Evolutionary conservation across 805 yeast species (phyloP).

Genomic region (Vanderwaltozyma verrucispora): DNA sequence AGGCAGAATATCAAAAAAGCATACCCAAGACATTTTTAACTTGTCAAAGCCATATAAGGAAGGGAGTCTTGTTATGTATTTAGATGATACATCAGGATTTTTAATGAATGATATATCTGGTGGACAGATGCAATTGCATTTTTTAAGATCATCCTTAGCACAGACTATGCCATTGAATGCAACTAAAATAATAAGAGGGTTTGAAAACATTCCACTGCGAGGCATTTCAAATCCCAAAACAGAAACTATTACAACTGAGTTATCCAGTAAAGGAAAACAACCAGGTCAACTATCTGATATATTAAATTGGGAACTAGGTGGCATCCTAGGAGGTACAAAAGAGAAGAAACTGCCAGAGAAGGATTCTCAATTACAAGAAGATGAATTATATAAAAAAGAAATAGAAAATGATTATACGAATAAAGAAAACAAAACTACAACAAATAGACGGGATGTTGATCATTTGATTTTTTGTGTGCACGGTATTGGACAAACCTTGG

Average conservation of each 20-base stretch:
- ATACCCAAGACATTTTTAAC: constrained; percentile 8
- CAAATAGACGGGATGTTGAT: constrained; percentile 34
- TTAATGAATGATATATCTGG: constrained; percentile 36
- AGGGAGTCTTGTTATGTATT: constrained; percentile 26
- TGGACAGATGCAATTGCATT: constrained; percentile 30
- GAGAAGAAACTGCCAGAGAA: neutral
- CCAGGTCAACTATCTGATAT: constrained; percentile 1
- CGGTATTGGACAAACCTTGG: constrained; percentile 88
- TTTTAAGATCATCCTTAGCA: constrained; percentile 27
- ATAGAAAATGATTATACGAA: constrained; percentile 43
- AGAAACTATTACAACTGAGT: neutral
- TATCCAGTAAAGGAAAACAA: neutral
- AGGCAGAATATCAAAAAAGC: constrained; percentile 5
- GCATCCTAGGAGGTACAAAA: neutral
- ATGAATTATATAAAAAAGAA: constrained; percentile 33
- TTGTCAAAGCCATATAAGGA: constrained; percentile 4
- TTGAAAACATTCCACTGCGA: neutral
- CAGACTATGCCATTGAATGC: constrained; percentile 37
- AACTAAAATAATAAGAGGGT: constrained; percentile 25
- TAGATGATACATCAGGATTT: constrained; percentile 36
- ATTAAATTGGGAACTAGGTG: neutral
- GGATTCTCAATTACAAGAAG: constrained; percentile 6
- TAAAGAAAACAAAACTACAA: constrained; percentile 33
- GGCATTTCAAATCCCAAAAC: too few relatives aligned
- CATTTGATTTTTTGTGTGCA: constrained; percentile 78